A percentile compares a stretch with the other conserved stretches of the same genome.
Conservation (phyloP, 129 eudicot species). For the Arctium minus region DNA sequence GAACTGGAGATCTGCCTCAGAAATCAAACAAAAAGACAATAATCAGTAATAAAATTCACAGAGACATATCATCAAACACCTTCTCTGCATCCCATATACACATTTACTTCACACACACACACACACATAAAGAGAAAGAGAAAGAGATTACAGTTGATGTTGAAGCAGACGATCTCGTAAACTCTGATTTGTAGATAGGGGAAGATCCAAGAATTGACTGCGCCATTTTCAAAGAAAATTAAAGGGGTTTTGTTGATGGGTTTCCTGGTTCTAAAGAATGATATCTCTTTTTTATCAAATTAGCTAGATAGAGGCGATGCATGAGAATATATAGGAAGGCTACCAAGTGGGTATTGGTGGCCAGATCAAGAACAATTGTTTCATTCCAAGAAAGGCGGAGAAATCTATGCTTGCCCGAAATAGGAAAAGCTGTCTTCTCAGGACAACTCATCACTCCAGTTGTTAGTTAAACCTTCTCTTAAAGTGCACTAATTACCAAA, state of each 20-base stretch:
- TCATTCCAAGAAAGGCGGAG: constrained; percentile 91
- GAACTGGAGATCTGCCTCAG: constrained; percentile 55
- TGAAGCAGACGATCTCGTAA: constrained; percentile 25
- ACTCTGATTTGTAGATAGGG: constrained; percentile 26
- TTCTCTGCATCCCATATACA: not conserved
- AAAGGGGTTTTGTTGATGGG: constrained; percentile 9
- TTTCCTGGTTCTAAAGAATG: constrained; percentile 14
- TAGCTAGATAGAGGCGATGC: not conserved
- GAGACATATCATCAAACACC: constrained; percentile 25
- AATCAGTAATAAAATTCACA: constrained; percentile 6
- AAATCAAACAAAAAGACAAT: constrained; percentile 5
- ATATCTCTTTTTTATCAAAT: constrained; percentile 3
- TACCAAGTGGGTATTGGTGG: constrained; percentile 20
- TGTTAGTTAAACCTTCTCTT: not conserved
- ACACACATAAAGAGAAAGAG: not conserved
- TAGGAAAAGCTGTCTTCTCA: constrained; percentile 26
- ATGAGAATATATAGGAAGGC: not conserved
- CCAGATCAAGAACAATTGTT: constrained; percentile 50
- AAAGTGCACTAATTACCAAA: not conserved
- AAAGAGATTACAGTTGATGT: constrained; percentile 38
- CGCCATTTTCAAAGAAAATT: constrained; percentile 45
- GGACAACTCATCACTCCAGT: constrained; percentile 13
- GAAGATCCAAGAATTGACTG: constrained; percentile 45
- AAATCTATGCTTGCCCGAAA: constrained; percentile 38
- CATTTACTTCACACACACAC: not conserved